A percentile compares a stretch with the other conserved stretches of the same genome.
phyloP scores from a whole-genome alignment of 129 eudicot species.

The Centrapalus pauciflorus region DNA sequence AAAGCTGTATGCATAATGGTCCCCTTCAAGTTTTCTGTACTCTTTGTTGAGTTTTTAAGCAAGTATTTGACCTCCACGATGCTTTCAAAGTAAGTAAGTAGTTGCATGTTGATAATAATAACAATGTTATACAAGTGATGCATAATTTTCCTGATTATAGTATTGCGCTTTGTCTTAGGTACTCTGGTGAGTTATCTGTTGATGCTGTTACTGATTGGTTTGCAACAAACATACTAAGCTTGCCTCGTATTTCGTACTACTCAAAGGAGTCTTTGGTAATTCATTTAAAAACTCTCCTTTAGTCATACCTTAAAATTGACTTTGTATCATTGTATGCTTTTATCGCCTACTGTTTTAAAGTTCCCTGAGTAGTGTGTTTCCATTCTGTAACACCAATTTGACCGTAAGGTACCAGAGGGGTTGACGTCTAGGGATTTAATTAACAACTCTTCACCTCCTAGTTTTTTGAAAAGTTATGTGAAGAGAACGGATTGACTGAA shows the following conservation, averaged over 20 bases:
- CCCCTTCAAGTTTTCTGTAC: neutral
- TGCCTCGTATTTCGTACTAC: slow-evolving; percentile 84
- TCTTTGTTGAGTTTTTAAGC: neutral
- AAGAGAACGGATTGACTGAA: neutral
- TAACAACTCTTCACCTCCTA: neutral
- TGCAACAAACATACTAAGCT: slow-evolving; percentile 57
- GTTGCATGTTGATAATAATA: slow-evolving; percentile 1
- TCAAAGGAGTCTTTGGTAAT: slow-evolving; percentile 89
- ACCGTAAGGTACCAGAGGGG: neutral
- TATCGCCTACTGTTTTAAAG: neutral
- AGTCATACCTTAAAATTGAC: neutral
- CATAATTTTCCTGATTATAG: neutral
- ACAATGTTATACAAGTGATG: neutral
- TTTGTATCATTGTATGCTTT: too few relatives aligned
- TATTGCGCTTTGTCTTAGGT: slow-evolving; percentile 45
- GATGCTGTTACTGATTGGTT: slow-evolving; percentile 92
- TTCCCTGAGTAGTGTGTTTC: neutral
- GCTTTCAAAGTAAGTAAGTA: neutral
- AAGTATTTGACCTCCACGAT: neutral
- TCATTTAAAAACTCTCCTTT: neutral
- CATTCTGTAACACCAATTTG: neutral
- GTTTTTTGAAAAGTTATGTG: neutral
- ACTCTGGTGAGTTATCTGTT: slow-evolving; percentile 87
- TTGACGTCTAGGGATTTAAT: neutral
- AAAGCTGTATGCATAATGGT: neutral